Evolutionary conservation across 192 early-diverging fungal genomes (phyloP), one percentile per base, ranked within the genome.

Genomic region (Podila horticola): DNA sequence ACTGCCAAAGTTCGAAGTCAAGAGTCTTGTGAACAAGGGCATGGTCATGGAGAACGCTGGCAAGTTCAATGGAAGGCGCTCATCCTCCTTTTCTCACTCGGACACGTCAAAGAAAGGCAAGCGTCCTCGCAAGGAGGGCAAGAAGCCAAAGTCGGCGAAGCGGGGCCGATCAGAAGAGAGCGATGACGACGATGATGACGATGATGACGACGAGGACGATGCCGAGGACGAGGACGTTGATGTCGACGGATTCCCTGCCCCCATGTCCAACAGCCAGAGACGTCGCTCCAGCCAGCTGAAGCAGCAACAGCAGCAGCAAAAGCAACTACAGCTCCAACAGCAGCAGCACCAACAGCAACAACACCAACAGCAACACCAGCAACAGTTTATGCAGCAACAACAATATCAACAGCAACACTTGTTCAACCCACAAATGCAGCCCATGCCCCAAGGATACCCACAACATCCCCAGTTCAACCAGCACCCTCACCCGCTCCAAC

Each of bases 141-240:
- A 72, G n/a, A 68, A 67, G 20, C 20, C 62, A 15, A 73, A 81
- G 49, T 2, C 74, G n/a, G 15, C 69, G 10, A 73, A 72, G 62
- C 66, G 71, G 30, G 55, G 66, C 24, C 73, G 66, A 30, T 55
- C 20, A 24, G 52, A 55, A 67, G 69, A 22, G 26, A 36, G 50
- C 52, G 65, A 52, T 10, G 76, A 61, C 20, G 51, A 81, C 55
- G 71, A 71, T 34, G 71, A 73, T 5, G 71, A 79, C 10, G 66
- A 50, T 20, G 77, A 81, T 0, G 64, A 72, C 4, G 77, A 81
- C 5, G 76, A 68, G 11, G 66, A 67, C 8, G 76, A 72, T 4
- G 66, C 68, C 51, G 74, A 79, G 15, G 75, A 79, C 19, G 68
- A 67, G 30, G 76, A 79, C 17, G 69, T 77, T 13, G 75, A 77